Base-by-base conservation (phyloP, 2,329 filamentous ascomycete species). In the Aspergillus sp. region DNA sequence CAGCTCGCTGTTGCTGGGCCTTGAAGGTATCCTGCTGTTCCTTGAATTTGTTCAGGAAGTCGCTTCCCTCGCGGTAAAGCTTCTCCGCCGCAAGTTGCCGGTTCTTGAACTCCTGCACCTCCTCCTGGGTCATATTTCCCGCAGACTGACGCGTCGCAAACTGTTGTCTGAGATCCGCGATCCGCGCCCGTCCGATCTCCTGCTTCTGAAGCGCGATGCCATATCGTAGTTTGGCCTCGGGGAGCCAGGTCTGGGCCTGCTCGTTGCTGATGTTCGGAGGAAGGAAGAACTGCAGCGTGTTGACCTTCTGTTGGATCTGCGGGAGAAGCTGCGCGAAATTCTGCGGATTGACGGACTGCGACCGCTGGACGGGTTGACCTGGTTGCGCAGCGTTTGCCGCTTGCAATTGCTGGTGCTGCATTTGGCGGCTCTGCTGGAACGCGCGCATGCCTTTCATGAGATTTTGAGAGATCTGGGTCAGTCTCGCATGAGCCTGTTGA, bases 371-470 rank as follows among this genome's bases (percentile, higher is more conserved):
- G 6, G 66, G 67, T 58, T 71, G 72, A 21, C 61, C 67, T 8
- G 61, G 63, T 2, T 53, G 55, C 11, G 55, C 66, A 17, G 65
- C 66, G 17, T 54, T 59, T 32, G 63, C 68, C 17, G 62, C 63
- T 41, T 71, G 70, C 49, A 71, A 68, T 56, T 73, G 73, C 48
- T 70, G 69, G 39, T 72, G 68, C 49, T 70, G 68, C 25, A 73
- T 67, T 63, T 78, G 76, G 54, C 72, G 70, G 60, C 64, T 77
- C 52, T 77, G 73, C 60, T 79, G 75, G 70, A 78, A 83, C 64
- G 79, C 70, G 65, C 77, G 79, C 73, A 81, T 80, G 47, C 79
- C 80, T 57, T 79, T 79, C 77, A 84, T 86, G 59, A 84, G 74
- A 59, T 76, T 81, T 54, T 77, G 71, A 7, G 82, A 84, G 52